A percentile compares a stretch with the other conserved stretches of the same genome.
Evolutionary conservation across 768 basidiomycete species (phyloP).

Genomic region (Russula sp.): DNA sequence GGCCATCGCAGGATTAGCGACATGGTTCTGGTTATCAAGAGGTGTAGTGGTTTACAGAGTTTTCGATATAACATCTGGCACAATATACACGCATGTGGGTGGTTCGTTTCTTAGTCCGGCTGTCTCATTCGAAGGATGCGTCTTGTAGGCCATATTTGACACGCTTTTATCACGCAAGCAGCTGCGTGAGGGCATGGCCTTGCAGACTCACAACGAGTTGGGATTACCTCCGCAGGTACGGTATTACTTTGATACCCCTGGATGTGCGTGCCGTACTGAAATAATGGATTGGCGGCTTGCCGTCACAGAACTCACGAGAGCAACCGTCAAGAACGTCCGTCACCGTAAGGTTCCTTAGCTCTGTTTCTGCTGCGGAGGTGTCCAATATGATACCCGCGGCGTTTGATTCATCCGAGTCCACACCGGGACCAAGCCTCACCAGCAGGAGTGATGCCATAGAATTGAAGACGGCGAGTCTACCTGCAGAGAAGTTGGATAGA

Average conservation of each 20-base stretch:
- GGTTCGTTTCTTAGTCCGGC: neutral
- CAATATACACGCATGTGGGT: conserved; percentile 5
- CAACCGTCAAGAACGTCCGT: too few relatives aligned
- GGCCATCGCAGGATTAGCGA: neutral
- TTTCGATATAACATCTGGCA: neutral
- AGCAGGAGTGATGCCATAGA: neutral
- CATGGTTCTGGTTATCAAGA: neutral
- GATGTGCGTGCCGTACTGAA: neutral
- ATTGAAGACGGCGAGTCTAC: neutral
- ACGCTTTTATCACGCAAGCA: neutral
- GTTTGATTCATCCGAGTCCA: neutral
- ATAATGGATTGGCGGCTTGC: neutral
- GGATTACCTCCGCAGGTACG: neutral
- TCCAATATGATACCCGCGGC: neutral
- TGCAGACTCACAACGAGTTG: neutral
- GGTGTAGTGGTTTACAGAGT: neutral
- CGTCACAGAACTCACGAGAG: neutral
- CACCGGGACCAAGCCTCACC: neutral
- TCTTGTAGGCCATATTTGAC: neutral
- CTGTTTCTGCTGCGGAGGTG: neutral
- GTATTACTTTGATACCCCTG: neutral
- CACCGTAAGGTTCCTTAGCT: neutral
- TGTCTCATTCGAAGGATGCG: neutral
- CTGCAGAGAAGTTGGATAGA: neutral
- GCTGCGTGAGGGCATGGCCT: neutral